Evolutionary conservation across 1,284 basidiomycete species (phyloP).

Genomic region (Marasmius fiardii): DNA sequence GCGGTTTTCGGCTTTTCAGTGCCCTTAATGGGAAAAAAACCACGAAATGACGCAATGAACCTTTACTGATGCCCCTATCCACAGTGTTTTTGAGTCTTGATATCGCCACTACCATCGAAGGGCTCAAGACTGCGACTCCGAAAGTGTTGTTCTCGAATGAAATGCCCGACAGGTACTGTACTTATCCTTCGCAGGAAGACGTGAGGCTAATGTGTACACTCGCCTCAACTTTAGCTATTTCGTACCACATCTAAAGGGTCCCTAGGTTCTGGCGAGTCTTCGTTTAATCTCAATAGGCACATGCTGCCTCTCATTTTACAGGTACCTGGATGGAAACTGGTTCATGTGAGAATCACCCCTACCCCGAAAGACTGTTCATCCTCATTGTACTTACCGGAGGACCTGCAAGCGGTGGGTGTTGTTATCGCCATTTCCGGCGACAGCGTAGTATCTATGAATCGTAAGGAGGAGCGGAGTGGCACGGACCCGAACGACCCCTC

Average conservation of each 20-base stretch:
- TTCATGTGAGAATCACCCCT: slow-evolving; percentile 13
- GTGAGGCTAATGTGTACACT: no score
- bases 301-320: neutral
- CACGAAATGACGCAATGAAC: no score
- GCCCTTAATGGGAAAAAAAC: no score
- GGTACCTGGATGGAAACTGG: slow-evolving; percentile 17
- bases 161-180: slow-evolving; percentile 16
- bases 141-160: slow-evolving; percentile 14
- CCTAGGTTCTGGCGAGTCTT: slow-evolving; percentile 7
- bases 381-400: slow-evolving; percentile 5
- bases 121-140: slow-evolving; percentile 16
- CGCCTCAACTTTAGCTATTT: slow-evolving; percentile 9
- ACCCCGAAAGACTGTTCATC: no score
- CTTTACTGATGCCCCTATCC: no score
- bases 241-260: neutral
- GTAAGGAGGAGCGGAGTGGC: slow-evolving; percentile 7
- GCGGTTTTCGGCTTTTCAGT: no score
- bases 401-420: slow-evolving; percentile 19
- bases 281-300: no score
- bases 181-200: no score
- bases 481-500: slow-evolving; percentile 16
- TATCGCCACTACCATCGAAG: slow-evolving; percentile 17
- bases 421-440: slow-evolving; percentile 17
- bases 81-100: no score
- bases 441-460: slow-evolving; percentile 16